These are phyloP conservation scores for Udeniomyces megalosporus DNA, from an alignment of 768 basidiomycete species.

Conservation along the genomic window DNA sequence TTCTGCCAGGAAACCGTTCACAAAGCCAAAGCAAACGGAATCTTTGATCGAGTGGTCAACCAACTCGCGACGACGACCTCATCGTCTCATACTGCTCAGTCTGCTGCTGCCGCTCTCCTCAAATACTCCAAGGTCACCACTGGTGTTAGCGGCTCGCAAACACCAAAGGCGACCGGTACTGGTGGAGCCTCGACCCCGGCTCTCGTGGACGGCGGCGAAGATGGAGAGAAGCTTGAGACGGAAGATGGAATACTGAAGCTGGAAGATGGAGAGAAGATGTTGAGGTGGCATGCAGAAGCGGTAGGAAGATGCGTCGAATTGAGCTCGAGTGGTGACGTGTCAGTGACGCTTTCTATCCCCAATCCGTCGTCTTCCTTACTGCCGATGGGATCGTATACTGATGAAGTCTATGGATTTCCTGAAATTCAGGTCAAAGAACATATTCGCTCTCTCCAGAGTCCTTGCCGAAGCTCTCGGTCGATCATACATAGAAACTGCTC, in stretches of 20 bases:
- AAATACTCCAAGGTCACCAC: conserved; percentile 50
- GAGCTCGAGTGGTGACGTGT: conserved; percentile 69
- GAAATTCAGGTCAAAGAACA: conserved; percentile 68
- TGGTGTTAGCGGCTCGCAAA: conserved; percentile 29
- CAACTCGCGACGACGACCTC: conserved; percentile 53
- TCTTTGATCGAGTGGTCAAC: conserved; percentile 82
- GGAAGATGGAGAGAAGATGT: conserved; percentile 68
- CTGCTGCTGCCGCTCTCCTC: conserved; percentile 65
- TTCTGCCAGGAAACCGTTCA: conserved; percentile 31
- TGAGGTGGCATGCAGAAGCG: conserved; percentile 96
- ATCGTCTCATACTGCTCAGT: conserved; percentile 47
- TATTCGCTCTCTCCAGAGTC: conserved; percentile 62
- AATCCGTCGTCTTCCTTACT: not conserved
- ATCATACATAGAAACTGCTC: conserved; percentile 73
- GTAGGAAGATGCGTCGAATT: conserved; percentile 88
- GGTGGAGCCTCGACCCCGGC: conserved; percentile 22
- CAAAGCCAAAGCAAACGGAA: conserved; percentile 42
- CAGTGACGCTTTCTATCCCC: conserved; percentile 27
- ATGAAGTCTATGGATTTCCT: too few species aligned
- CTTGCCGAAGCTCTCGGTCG: conserved; percentile 71
- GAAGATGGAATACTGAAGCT: conserved; percentile 68
- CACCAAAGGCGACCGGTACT: conserved; percentile 8
- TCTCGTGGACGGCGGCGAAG: conserved; percentile 33
- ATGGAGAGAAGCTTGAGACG: conserved; percentile 31
- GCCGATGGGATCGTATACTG: too few species aligned